Evolutionary conservation across 768 basidiomycete genomes (phyloP).

Genomic region (Boletellus ananas): DNA sequence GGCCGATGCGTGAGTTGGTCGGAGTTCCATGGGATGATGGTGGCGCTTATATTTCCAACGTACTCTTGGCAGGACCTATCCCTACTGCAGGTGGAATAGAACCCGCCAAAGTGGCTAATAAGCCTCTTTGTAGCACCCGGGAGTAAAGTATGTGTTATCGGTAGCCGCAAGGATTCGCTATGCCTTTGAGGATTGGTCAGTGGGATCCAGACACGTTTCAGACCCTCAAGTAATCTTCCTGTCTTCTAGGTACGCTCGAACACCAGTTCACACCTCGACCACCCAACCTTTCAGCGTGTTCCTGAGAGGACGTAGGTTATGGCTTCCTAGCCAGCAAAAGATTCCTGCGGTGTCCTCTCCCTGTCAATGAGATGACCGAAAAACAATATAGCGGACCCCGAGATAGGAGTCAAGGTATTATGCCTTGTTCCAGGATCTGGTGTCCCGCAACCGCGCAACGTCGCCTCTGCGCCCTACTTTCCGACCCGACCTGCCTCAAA

Average conservation of each 20-base stretch:
- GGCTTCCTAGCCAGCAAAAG: no score
- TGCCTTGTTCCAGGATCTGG: no score
- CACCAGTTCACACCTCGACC: no score
- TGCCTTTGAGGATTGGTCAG: conserved; percentile 79
- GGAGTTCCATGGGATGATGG: conserved; percentile 3
- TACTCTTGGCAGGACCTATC: conserved; percentile 49
- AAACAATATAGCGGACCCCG: no score
- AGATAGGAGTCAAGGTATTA: no score
- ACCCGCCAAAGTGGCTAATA: conserved; percentile 87
- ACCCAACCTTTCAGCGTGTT: no score
- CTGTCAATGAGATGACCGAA: no score
- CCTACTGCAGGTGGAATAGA: conserved; percentile 85
- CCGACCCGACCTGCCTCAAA: no score
- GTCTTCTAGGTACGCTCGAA: conserved; percentile 74
- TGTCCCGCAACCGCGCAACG: no score
- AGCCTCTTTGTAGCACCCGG: conserved; percentile 88
- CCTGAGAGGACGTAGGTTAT: no score
- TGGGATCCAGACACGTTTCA: conserved; percentile 22
- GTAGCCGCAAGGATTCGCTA: conserved; percentile 82
- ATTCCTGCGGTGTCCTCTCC: no score
- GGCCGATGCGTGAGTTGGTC: conserved; percentile 71
- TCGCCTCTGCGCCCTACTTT: no score
- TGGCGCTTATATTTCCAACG: conserved; percentile 1
- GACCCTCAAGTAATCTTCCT: conserved; percentile 15
- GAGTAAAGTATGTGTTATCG: conserved; percentile 86